Evolutionary conservation across 2,329 filamentous ascomycete species (phyloP).

Genomic region (Fusarium sp.): DNA sequence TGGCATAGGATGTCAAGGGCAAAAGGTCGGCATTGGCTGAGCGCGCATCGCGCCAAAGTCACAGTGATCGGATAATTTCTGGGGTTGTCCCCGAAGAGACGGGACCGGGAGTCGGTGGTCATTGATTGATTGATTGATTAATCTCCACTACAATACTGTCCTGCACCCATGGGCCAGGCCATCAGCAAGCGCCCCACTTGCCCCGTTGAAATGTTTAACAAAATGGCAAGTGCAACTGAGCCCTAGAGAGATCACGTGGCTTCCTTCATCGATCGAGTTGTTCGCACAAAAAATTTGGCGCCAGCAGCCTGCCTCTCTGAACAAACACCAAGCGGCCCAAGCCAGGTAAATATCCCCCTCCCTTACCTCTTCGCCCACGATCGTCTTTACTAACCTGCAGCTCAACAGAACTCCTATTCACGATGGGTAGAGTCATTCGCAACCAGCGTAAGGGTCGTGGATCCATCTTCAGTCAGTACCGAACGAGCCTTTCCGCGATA

Average conservation of each 20-base stretch:
- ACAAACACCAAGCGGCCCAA: slow-evolving; percentile 57
- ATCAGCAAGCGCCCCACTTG: slow-evolving; percentile 14
- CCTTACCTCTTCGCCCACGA: slow-evolving; percentile 44
- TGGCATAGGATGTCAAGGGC: slow-evolving; percentile 17
- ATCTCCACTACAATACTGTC: neutral
- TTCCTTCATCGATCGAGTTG: slow-evolving; percentile 19
- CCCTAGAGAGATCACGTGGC: slow-evolving; percentile 45
- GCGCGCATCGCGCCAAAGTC: slow-evolving; percentile 20
- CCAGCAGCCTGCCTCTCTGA: slow-evolving; percentile 49
- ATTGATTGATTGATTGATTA: neutral
- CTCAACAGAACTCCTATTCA: slow-evolving; percentile 50
- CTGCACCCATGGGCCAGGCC: neutral
- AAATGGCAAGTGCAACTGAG: neutral
- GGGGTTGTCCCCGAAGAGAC: neutral
- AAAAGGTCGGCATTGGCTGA: slow-evolving; percentile 27
- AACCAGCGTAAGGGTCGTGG: slow-evolving; percentile 73
- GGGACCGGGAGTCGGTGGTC: neutral
- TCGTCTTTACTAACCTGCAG: slow-evolving; percentile 48
- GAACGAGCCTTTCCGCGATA: slow-evolving; percentile 43
- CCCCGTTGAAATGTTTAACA: neutral
- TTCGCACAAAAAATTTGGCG: slow-evolving; percentile 54
- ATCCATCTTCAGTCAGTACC: slow-evolving; percentile 67
- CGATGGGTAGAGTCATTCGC: slow-evolving; percentile 72
- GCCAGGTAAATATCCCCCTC: slow-evolving; percentile 52
- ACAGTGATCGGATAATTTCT: slow-evolving; percentile 23